Evolutionary conservation across 345 rosid species (phyloP).

Genomic region (Clarkia xantiana): DNA sequence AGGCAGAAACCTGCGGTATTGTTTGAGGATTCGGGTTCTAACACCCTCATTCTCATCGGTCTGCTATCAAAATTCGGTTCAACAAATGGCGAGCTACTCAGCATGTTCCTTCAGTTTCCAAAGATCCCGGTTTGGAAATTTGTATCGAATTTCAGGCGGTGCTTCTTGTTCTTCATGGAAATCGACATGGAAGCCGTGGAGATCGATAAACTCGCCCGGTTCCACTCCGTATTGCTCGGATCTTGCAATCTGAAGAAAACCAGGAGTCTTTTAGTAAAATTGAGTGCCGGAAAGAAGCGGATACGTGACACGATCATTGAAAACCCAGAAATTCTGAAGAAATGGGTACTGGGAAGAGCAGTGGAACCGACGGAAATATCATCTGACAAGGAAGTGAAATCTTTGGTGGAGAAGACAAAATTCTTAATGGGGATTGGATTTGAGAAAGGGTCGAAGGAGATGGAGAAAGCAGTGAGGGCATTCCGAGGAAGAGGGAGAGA

Average conservation of each 20-base stretch:
- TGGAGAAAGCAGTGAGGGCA: conserved; percentile 29
- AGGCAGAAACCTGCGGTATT: conserved; percentile 37
- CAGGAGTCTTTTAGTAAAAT: conserved; percentile 19
- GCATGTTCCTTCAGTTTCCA: conserved; percentile 38
- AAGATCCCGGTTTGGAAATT: conserved; percentile 26
- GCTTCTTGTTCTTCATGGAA: conserved; percentile 31
- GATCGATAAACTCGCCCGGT: conserved; percentile 27
- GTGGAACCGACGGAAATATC: conserved; percentile 19
- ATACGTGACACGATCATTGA: conserved; percentile 34
- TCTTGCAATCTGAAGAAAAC: conserved; percentile 38
- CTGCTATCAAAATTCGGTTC: conserved; percentile 45
- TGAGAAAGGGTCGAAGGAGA: conserved; percentile 22
- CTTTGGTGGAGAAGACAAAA: conserved; percentile 21
- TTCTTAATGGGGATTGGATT: conserved; percentile 46
- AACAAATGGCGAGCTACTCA: conserved; percentile 22
- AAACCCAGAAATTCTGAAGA: conserved; percentile 39
- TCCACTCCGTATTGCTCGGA: conserved; percentile 38
- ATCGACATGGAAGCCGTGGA: conserved; percentile 44
- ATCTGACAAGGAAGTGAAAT: conserved; percentile 11
- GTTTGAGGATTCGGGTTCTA: conserved; percentile 39
- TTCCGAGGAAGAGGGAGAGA: conserved; percentile 56
- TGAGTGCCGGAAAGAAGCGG: conserved; percentile 43
- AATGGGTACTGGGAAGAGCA: conserved; percentile 24
- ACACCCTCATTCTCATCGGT: conserved; percentile 24
- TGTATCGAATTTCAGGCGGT: conserved; percentile 37